Percentiles rank a stretch among this genome's conserved stretches.
Evolutionary conservation across 164 flowering plant genomes (phyloP).

Genomic region (Liquidambar formosana): DNA sequence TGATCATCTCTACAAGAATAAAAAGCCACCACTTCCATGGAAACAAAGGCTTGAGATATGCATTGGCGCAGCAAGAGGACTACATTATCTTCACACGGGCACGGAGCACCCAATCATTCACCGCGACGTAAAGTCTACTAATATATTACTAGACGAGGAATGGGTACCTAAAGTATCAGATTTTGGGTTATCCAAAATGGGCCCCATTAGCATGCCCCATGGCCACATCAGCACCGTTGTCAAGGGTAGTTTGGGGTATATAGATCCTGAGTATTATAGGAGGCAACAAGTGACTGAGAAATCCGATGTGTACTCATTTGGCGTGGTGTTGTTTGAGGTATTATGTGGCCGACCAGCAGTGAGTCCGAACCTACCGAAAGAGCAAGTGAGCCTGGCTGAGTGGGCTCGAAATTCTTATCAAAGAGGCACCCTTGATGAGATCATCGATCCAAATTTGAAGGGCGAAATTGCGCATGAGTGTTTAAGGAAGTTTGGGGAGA

Average conservation of each 20-base stretch:
- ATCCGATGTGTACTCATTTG: constrained; percentile 40
- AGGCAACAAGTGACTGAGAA: constrained; percentile 24
- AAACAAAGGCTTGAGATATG: constrained; percentile 35
- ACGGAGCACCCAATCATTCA: constrained; percentile 34
- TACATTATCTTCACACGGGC: constrained; percentile 34
- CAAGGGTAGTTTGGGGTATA: constrained; percentile 28
- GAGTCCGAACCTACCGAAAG: background rate
- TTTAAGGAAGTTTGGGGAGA: constrained; percentile 31
- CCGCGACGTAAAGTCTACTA: constrained; percentile 34
- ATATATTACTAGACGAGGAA: constrained; percentile 33
- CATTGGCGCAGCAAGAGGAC: constrained; percentile 38
- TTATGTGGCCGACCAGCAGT: constrained; percentile 29
- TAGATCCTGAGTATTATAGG: constrained; percentile 31
- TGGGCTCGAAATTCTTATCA: constrained; percentile 34
- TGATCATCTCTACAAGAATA: constrained; percentile 26
- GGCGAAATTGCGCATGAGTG: constrained; percentile 36
- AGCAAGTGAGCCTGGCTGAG: constrained; percentile 24
- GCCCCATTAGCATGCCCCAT: constrained; percentile 9
- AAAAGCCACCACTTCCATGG: constrained; percentile 32
- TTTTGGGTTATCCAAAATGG: constrained; percentile 31
- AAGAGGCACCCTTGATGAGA: constrained; percentile 27
- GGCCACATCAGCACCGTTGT: constrained; percentile 28
- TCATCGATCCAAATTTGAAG: constrained; percentile 36
- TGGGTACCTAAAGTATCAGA: constrained; percentile 43
- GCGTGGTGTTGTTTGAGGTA: constrained; percentile 33